phyloP scores from a whole-genome alignment of 2,329 filamentous ascomycete species.

The Fusarium coicis region DNA sequence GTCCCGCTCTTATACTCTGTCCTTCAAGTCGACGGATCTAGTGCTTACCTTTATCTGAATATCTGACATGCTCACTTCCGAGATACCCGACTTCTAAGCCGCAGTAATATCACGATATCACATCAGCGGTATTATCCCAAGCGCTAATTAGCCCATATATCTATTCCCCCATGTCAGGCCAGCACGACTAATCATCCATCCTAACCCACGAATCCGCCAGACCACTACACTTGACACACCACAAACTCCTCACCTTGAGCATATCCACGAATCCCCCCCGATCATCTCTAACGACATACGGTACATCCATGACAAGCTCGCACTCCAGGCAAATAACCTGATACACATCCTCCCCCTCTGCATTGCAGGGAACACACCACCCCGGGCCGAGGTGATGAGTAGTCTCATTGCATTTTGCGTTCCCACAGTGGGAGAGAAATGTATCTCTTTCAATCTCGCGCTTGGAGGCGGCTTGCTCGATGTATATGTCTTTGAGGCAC shows the following conservation, averaged over 20 bases:
- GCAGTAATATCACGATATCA: background rate
- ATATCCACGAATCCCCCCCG: slow-evolving; percentile 28
- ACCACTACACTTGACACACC: slow-evolving; percentile 31
- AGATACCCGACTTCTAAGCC: background rate
- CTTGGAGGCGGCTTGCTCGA: background rate
- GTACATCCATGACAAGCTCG: slow-evolving; percentile 1
- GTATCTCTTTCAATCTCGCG: background rate
- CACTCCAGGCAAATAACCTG: slow-evolving; percentile 28
- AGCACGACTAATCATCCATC: background rate
- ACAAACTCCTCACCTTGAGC: slow-evolving; percentile 25
- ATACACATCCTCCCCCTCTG: background rate
- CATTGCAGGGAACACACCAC: slow-evolving; percentile 34
- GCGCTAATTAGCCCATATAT: background rate
- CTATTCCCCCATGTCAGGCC: background rate
- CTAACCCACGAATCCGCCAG: slow-evolving; percentile 26
- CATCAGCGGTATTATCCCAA: background rate
- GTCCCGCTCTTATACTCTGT: background rate
- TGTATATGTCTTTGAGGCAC: slow-evolving; percentile 1
- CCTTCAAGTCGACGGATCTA: background rate
- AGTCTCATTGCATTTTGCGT: background rate
- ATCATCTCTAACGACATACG: slow-evolving; percentile 11
- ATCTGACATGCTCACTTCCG: slow-evolving; percentile 4
- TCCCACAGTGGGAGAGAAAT: slow-evolving; percentile 1
- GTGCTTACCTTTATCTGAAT: slow-evolving; percentile 3
- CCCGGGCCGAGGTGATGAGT: slow-evolving; percentile 36